Evolutionary conservation across 345 rosid species (phyloP).

Genomic region (Bretschneidera sinensis): DNA sequence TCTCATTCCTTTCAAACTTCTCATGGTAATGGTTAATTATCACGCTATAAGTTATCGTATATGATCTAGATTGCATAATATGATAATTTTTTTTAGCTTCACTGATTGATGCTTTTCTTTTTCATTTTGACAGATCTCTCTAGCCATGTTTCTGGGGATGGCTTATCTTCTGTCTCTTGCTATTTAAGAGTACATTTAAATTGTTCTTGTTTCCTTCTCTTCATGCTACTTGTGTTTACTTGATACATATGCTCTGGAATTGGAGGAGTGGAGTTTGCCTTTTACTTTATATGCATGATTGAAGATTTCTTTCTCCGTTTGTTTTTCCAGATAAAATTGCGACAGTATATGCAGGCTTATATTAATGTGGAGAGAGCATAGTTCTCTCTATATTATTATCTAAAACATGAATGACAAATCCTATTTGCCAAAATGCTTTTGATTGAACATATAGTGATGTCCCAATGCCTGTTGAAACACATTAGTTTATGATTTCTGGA

Average conservation of each 20-base stretch:
- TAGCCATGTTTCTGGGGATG: conserved; percentile 12
- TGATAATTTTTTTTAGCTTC: not conserved
- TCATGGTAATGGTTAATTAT: conserved; percentile 14
- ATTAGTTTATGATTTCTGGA: not conserved
- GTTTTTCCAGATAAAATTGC: no score
- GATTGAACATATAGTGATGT: not conserved
- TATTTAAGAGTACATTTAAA: conserved; percentile 21
- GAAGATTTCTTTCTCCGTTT: not conserved
- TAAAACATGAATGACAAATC: no score
- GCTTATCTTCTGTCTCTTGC: conserved; percentile 12
- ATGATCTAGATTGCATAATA: conserved; percentile 10
- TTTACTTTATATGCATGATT: not conserved
- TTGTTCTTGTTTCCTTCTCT: not conserved
- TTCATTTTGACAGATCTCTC: conserved; percentile 3
- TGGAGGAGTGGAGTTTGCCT: not conserved
- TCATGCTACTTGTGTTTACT: not conserved
- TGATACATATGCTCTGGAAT: not conserved
- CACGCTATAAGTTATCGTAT: no score
- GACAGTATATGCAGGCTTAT: not conserved
- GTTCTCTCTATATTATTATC: not conserved
- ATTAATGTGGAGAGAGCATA: no score
- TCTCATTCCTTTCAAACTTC: conserved; percentile 14
- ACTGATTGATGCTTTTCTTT: not conserved
- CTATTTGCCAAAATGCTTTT: not conserved
- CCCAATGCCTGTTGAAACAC: not conserved